Percentiles rank a stretch among this genome's conserved stretches.
Conservation (phyloP, 352 stramenopile genomes). For the Globisporangium ultimum region DNA sequence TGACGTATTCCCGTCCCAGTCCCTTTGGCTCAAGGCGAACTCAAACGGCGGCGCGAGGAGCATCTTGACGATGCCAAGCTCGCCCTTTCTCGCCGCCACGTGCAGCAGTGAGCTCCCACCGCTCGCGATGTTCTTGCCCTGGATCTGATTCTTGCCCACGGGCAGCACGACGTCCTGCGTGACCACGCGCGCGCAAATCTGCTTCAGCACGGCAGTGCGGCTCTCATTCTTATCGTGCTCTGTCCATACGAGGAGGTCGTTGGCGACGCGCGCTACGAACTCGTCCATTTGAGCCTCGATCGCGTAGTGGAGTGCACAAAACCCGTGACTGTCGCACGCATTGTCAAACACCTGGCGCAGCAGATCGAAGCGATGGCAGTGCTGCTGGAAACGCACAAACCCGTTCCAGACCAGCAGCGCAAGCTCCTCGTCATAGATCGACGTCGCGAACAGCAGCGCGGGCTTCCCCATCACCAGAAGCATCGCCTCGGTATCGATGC, state of each 20-base stretch:
- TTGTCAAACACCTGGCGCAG: constrained; percentile 72
- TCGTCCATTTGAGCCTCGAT: constrained; percentile 65
- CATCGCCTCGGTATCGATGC: constrained; percentile 15
- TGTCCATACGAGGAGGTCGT: constrained; percentile 14
- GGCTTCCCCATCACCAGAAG: constrained; percentile 76
- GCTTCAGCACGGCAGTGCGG: not conserved
- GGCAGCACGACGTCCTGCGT: constrained; percentile 71
- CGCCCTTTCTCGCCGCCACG: constrained; percentile 57
- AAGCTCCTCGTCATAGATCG: constrained; percentile 85
- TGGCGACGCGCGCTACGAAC: constrained; percentile 40
- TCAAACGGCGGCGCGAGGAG: constrained; percentile 38
- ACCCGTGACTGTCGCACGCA: constrained; percentile 56
- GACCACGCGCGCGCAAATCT: constrained; percentile 22
- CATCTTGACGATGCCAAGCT: constrained; percentile 41
- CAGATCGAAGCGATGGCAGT: constrained; percentile 34
- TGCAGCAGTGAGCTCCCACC: constrained; percentile 72
- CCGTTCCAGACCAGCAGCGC: constrained; percentile 58
- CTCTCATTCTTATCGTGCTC: not conserved
- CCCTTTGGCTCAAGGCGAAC: constrained; percentile 22
- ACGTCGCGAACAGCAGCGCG: constrained; percentile 71
- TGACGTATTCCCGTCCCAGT: constrained; percentile 68
- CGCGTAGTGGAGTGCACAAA: constrained; percentile 73
- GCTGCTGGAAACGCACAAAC: constrained; percentile 41
- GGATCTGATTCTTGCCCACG: constrained; percentile 52
- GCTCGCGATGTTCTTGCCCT: constrained; percentile 66